phyloP scores from a whole-genome alignment of 116 monocot genomes.

The Zostera marina region DNA sequence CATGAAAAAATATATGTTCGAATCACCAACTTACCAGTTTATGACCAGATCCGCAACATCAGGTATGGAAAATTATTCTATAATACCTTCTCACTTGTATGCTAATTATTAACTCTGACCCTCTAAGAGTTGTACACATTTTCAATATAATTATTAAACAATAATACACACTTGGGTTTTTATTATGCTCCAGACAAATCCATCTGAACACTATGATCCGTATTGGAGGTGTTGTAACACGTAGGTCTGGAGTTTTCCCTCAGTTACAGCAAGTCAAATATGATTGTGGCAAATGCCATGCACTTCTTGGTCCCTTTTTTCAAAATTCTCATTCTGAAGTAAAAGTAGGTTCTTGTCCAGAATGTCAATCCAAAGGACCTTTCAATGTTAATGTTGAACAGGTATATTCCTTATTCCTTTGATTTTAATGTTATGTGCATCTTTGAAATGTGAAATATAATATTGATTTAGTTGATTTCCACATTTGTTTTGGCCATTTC shows the following conservation, averaged over 20 bases:
- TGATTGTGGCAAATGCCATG: slow-evolving; percentile 88
- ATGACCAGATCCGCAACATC: slow-evolving; percentile 96
- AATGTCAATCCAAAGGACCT: slow-evolving; percentile 97
- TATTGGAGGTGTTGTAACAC: slow-evolving; percentile 95
- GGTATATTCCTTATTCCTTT: slow-evolving; percentile 12
- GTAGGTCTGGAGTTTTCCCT: slow-evolving; percentile 91
- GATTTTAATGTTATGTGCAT: too few relatives aligned
- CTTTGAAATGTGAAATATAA: too few relatives aligned
- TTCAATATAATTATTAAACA: background rate
- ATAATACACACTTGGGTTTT: background rate
- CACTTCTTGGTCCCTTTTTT: slow-evolving; percentile 85
- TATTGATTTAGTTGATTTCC: too few relatives aligned
- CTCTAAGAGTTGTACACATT: too few relatives aligned
- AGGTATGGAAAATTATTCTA: slow-evolving; percentile 29
- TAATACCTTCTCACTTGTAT: background rate
- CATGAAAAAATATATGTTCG: slow-evolving; percentile 89
- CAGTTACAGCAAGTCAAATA: slow-evolving; percentile 98
- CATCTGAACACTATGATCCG: slow-evolving; percentile 99
- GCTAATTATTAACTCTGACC: too few relatives aligned
- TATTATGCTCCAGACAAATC: slow-evolving; percentile 48
- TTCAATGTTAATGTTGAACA: slow-evolving; percentile 93
- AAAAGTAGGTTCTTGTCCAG: slow-evolving; percentile 94
- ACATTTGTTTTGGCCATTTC: too few relatives aligned
- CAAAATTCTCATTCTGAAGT: slow-evolving; percentile 98
- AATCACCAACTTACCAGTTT: slow-evolving; percentile 82